phyloP scores from a whole-genome alignment of 176 grass and related monocot genomes.

The Phoenix roebelenii region DNA sequence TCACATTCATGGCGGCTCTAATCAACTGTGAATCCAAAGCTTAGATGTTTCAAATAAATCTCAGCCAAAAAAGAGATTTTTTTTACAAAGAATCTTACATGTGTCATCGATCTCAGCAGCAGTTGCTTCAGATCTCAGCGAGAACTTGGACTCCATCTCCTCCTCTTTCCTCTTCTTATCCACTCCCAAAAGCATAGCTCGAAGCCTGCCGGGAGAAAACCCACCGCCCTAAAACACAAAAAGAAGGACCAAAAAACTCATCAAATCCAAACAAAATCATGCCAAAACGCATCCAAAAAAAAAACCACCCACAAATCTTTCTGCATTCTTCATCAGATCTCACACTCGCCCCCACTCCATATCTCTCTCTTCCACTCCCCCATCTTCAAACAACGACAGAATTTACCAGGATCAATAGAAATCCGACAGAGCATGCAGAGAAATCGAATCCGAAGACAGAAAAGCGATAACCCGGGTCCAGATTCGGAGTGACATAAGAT shows the following conservation, averaged over 20 bases:
- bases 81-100: slow-evolving; percentile 20
- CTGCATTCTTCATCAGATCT: no score
- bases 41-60: not conserved
- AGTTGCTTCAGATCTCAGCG: slow-evolving; percentile 27
- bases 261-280: slow-evolving; percentile 5
- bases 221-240: slow-evolving; percentile 38
- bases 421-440: slow-evolving; percentile 1
- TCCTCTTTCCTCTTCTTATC: slow-evolving; percentile 52
- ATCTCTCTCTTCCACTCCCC: no score
- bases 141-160: slow-evolving; percentile 34
- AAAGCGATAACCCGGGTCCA: not conserved
- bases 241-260: not conserved
- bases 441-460: not conserved
- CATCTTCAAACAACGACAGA: no score
- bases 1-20: not conserved
- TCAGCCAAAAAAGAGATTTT: not conserved
- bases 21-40: no score
- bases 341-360: no score
- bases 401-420: not conserved
- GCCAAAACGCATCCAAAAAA: not conserved
- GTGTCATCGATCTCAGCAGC: slow-evolving; percentile 40
- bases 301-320: not conserved
- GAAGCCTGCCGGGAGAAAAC: slow-evolving; percentile 76
- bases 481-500: slow-evolving; percentile 18
- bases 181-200: slow-evolving; percentile 69